A percentile compares a stretch with the other conserved stretches of the same genome.
Conservation (phyloP, 106 monocot species). For the Narthecium ossifragum region DNA sequence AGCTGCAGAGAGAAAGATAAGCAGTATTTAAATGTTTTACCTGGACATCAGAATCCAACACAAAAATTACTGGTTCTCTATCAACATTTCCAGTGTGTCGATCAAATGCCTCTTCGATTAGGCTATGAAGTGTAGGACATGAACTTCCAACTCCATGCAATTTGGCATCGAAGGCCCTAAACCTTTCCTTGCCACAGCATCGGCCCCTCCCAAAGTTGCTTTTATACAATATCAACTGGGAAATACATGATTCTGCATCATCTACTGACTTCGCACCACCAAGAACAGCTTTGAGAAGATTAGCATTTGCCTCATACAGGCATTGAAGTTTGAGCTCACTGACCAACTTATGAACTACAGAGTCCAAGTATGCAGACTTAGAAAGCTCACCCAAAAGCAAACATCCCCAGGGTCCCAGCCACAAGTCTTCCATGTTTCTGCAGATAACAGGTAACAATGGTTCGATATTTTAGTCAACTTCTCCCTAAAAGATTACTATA, state of each 20-base stretch:
- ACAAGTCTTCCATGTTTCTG: constrained; percentile 76
- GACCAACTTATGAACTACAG: constrained; percentile 6
- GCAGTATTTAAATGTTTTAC: not conserved
- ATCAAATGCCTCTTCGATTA: not conserved
- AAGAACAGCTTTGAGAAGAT: not conserved
- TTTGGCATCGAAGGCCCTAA: not conserved
- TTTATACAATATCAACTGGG: constrained; percentile 1
- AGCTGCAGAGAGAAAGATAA: too few species aligned
- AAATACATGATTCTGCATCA: not conserved
- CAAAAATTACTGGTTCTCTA: not conserved
- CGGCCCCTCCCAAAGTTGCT: not conserved
- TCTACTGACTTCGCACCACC: not conserved
- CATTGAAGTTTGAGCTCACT: not conserved
- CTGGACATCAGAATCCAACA: constrained; percentile 5
- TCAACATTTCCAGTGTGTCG: not conserved
- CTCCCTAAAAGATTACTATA: too few species aligned
- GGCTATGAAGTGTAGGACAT: not conserved
- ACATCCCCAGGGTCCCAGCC: constrained; percentile 94
- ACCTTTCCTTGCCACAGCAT: not conserved
- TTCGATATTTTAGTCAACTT: too few species aligned
- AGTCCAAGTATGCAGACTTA: constrained; percentile 23
- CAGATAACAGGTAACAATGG: constrained; percentile 3
- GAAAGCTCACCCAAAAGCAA: constrained; percentile 54
- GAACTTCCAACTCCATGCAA: not conserved
- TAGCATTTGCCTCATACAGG: not conserved